These are phyloP conservation scores for Lunularia cruciata DNA, from an alignment of 225 moss, liverwort and hornwort genomes.

Conservation along the genomic window DNA sequence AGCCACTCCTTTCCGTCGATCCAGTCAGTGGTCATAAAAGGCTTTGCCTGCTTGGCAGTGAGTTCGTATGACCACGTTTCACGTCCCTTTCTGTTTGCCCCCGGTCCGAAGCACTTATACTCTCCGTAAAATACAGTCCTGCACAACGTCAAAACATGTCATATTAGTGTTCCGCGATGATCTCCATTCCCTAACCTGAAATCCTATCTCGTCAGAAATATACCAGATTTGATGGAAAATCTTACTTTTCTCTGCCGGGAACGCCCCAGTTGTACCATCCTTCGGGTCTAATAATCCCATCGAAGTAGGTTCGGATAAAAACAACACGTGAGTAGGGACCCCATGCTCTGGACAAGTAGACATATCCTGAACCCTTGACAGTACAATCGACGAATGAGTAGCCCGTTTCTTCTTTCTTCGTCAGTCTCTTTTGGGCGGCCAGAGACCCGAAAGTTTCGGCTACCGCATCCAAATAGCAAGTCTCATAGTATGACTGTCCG, in stretches of 20 bases:
- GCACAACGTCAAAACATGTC: too few species aligned
- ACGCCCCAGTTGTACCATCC: conserved; percentile 42
- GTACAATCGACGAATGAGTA: conserved; percentile 34
- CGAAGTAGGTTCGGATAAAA: conserved; percentile 38
- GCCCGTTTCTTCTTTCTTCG: conserved; percentile 21
- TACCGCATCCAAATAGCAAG: conserved; percentile 28
- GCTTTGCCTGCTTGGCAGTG: conserved; percentile 38
- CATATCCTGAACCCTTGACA: conserved; percentile 30
- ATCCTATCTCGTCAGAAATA: too few species aligned
- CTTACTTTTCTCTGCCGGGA: conserved; percentile 41
- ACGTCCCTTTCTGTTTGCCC: conserved; percentile 28
- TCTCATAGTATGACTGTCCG: conserved; percentile 38
- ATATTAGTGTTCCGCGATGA: too few species aligned
- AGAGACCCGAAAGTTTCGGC: conserved; percentile 36
- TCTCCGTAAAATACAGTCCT: conserved; percentile 44
- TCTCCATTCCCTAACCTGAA: too few species aligned
- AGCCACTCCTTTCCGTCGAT: conserved; percentile 59
- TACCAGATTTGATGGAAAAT: too few species aligned
- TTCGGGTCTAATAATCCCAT: conserved; percentile 30
- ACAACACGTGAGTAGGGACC: conserved; percentile 33
- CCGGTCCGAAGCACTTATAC: conserved; percentile 38
- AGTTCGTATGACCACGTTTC: conserved; percentile 58
- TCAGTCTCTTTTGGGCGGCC: conserved; percentile 40
- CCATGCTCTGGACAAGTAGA: conserved; percentile 41
- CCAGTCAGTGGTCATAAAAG: conserved; percentile 61